These are phyloP conservation scores for Colletotrichum sp. DNA, from an alignment of 2,329 filamentous ascomycete genomes.

Conservation along the genomic window DNA sequence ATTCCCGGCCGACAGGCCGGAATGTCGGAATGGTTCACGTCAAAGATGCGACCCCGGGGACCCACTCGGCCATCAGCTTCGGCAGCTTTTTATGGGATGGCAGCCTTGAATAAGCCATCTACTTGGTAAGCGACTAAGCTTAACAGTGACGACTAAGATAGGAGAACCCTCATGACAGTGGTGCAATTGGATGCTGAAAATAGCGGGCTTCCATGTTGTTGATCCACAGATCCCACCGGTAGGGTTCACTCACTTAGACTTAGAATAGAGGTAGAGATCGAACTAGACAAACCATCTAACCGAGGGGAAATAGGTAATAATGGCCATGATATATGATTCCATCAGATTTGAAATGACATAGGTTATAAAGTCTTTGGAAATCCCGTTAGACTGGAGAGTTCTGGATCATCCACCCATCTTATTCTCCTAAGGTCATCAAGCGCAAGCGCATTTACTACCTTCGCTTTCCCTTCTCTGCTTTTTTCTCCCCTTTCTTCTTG, in stretches of 20 bases:
- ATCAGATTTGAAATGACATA: not conserved
- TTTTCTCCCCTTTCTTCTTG: not conserved
- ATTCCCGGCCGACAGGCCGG: not conserved
- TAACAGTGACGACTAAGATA: not conserved
- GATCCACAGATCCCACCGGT: not conserved
- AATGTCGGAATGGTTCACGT: not conserved
- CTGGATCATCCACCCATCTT: not conserved
- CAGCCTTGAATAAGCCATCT: not conserved
- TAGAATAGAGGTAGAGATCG: not conserved
- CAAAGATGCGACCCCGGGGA: not conserved
- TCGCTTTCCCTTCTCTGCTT: not conserved
- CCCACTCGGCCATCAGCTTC: not conserved
- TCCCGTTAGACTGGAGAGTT: not conserved
- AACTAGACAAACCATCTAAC: not conserved
- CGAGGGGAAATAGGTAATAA: not conserved
- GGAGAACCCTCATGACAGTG: not conserved
- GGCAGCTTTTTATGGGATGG: not conserved
- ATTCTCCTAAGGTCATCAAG: not conserved
- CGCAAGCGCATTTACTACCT: not conserved
- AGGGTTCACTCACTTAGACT: not conserved
- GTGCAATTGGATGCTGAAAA: not conserved
- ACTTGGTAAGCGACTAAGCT: conserved; percentile 2
- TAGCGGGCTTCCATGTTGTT: not conserved
- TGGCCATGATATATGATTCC: not conserved
- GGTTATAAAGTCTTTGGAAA: not conserved